Percentiles rank a stretch among this genome's conserved stretches.
Evolutionary conservation across 768 basidiomycete genomes (phyloP).

Genomic region (Tulasnella sp.): DNA sequence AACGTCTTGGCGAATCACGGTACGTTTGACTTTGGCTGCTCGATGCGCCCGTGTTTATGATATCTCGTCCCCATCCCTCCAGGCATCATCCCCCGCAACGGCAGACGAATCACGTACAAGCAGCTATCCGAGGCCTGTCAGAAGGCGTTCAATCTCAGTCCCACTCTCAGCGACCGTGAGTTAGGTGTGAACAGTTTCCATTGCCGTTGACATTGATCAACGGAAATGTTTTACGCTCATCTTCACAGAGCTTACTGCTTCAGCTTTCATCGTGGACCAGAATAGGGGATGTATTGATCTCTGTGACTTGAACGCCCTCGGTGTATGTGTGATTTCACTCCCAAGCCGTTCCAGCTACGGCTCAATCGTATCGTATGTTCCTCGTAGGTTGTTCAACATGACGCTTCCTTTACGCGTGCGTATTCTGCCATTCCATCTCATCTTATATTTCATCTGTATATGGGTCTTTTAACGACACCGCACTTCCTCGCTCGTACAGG

Average conservation of each 20-base stretch:
- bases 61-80: background rate
- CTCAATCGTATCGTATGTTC: background rate
- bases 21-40: constrained; percentile 23
- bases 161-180: constrained; percentile 10
- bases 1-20: constrained; percentile 82
- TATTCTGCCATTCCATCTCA: no score
- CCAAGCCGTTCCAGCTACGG: background rate
- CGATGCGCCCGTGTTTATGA: background rate
- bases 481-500: constrained; percentile 28
- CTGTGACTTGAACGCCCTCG: background rate
- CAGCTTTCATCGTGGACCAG: background rate
- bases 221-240: background rate
- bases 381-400: constrained; percentile 17
- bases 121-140: constrained; percentile 25
- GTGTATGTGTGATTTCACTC: background rate
- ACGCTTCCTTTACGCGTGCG: constrained; percentile 17
- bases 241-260: background rate
- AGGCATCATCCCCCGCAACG: constrained; percentile 46
- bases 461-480: background rate
- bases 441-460: background rate
- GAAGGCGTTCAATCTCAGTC: constrained; percentile 15
- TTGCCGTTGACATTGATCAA: background rate
- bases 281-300: constrained; percentile 5
- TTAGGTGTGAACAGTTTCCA: background rate
- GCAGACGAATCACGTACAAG: constrained; percentile 55